Evolutionary conservation across 2,329 filamentous ascomycete genomes (phyloP), one percentile per base, ranked within the genome.

Genomic region (Aspergillus tubingensis): DNA sequence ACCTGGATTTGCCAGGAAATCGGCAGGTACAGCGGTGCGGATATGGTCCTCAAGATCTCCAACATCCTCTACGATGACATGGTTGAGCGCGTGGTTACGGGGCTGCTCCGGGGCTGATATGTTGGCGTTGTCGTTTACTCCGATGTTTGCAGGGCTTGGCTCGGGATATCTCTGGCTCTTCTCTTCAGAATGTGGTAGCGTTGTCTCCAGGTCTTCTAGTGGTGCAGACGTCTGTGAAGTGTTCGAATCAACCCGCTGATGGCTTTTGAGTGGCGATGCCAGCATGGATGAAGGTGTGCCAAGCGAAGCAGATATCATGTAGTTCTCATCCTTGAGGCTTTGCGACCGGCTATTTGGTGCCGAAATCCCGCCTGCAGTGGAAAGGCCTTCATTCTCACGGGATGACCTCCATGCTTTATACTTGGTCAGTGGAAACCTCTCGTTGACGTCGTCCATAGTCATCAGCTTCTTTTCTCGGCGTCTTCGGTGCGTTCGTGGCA

Each of bases 371-470:
- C 94, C 95, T 57, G 86, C 86, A 8, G 92, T 90, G 3, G 94
- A 88, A 50, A 98, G 80, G 7, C 94, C 95, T 74, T 96, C 87
- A 60, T 89, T 86, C 59, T 92, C 92, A 61, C 94, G 88, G 58
- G 87, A 87, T 6, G 91, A 88, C 61, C 95, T 90, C 94, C 95
- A 99, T 55, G 85, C 86, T 81, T 99, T 98, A 85, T 99, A 99
- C 78, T 98, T 98, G 68, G 88, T 88, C 79, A 97, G 87, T 0
- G 95, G 94, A 70, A 99, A 99, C 68, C 96, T 91, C 68, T 96
- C 92, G 74, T 99, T 98, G 64, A 99, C 95, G 78, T 99, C 95
- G 63, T 99, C 95, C 88, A 98, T 97, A 2, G 91, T 91, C 95
- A 99, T 98, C 68, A 99, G 79, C 77, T 97, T 99, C 87, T 99